Evolutionary conservation across 192 early-diverging fungal genomes (phyloP), one percentile per base, ranked within the genome.

Genomic region (Linderina pennispora): DNA sequence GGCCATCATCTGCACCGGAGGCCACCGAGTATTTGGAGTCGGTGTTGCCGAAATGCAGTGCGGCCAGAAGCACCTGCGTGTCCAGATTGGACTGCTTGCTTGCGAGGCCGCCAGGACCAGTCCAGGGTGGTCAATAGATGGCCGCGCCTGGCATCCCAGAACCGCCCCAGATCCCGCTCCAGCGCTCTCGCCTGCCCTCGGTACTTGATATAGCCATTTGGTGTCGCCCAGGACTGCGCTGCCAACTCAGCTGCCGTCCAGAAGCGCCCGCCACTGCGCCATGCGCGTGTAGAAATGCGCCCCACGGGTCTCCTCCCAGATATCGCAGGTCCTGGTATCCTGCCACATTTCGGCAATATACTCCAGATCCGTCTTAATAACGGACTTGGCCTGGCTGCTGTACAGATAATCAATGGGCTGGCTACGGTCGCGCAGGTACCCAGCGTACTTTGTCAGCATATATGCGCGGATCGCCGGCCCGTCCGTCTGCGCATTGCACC

Each of bases 301-400:
- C 8, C 81, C 90, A 1, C 68, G 46, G 3, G 80, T 53, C 50
- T 92, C 90, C 53, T 92, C 90, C 89, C 90, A 92, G 7, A 90
- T 72, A 52, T 92, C 84, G n/a, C 61, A 73, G 26, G 65, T 68
- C 20, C 46, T 46, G 22, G 50, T 48, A 1, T 73, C 48, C 17
- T 11, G 34, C 77, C 77, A 86, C 21, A 66, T 48, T 4, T 40
- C 20, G 1, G 64, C 56, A n/a, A 84, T 55, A 53, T 81, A 85
- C 34, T 88, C 77, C 31, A 89, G 57, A 42, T 87, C 85, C 7
- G 28, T 19, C 31, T 67, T 66, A 39, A 88, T 72, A 23, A 59
- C 38, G 8, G 36, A 42, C n/a, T n/a, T n/a, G 14, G 8, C 16
- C 14, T 40, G 18, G 21, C 34, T 3, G 23, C 19, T 13, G 50